Base-by-base conservation (phyloP, 1,284 basidiomycete species). In the Megacollybia platyphylla region DNA sequence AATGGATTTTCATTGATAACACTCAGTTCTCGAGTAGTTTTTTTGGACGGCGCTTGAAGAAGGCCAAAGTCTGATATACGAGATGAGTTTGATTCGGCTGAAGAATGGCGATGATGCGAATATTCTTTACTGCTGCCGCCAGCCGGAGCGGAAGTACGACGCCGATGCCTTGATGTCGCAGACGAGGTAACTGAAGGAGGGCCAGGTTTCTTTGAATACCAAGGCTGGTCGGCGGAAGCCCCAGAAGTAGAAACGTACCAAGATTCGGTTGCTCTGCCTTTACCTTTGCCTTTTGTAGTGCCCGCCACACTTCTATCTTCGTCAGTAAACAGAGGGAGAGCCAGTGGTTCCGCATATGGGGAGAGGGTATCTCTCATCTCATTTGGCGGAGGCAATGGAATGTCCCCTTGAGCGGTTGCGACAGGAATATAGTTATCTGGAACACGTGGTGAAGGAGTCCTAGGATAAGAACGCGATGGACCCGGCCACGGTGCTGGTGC, bases 341-440 rank as follows among this genome's bases (percentile, higher is more conserved):
- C 15, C 31, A 34, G 20, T 24, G 20, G 5, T 24, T 24, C 15
- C 11, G 11, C 31, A 38, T 11, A 38, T 2, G 20, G 36, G 10
- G 36, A 24, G 10, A 18, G 11, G 10, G 18, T 9, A 18, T 13
- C 39, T 11, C 27, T 11, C 17, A 40, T 26, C 27, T 29, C 39
- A 40, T 29, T 26, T 11, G 39, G 39, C 5, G 39, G 39, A 9
- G 39, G 39, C 26, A 40, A 4, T 10, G 17, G 11, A 40, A 40
- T 20, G 7, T n/a, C 11, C 11, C 39, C 39, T 11, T 40, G 11
- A 8, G 26, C 8, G 18, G 18, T 11, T n/a, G 39, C 39, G 2
- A 29, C 24, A 4, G 39, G 39, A 27, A 40, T 40, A 11, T 29
- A 40, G 27, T 40, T 40, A 27, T 40, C 39, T 9, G 39, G 39